phyloP scores from a whole-genome alignment of 495 filamentous ascomycete species.

The Aspergillus sclerotiicarbonarius region DNA sequence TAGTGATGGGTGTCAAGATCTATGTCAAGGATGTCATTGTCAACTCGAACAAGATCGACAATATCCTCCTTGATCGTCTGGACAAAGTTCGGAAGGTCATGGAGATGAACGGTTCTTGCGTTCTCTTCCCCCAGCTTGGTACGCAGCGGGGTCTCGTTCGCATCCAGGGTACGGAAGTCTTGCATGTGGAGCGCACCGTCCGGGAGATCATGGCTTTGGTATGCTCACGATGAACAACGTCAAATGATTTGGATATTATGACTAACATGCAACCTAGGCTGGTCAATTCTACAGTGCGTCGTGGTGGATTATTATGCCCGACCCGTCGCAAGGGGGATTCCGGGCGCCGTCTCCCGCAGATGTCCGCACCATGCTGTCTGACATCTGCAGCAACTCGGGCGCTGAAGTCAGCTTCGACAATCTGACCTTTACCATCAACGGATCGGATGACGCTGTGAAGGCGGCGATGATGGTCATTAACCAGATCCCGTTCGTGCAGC shows the following conservation, averaged over 20 bases:
- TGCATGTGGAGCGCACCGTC: slow-evolving; percentile 91
- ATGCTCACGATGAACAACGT: slow-evolving; percentile 25
- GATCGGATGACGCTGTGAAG: slow-evolving; percentile 94
- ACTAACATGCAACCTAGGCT: slow-evolving; percentile 54
- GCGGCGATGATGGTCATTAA: slow-evolving; percentile 88
- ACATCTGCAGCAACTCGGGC: slow-evolving; percentile 94
- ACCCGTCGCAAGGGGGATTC: slow-evolving; percentile 53
- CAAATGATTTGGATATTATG: slow-evolving; percentile 10
- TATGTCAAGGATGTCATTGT: slow-evolving; percentile 90
- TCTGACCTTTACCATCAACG: slow-evolving; percentile 87
- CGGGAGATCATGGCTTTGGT: slow-evolving; percentile 92
- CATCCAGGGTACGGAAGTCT: slow-evolving; percentile 86
- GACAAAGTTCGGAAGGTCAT: slow-evolving; percentile 98
- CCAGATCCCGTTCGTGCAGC: slow-evolving; percentile 83
- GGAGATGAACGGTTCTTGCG: slow-evolving; percentile 91
- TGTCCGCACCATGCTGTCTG: slow-evolving; percentile 83
- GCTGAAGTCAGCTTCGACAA: slow-evolving; percentile 94
- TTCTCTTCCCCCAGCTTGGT: slow-evolving; percentile 83
- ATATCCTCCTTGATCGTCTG: slow-evolving; percentile 82
- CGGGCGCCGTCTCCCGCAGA: slow-evolving; percentile 73
- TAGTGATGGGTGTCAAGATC: slow-evolving; percentile 73
- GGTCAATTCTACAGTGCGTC: slow-evolving; percentile 97
- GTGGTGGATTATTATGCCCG: slow-evolving; percentile 87
- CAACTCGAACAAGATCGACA: slow-evolving; percentile 86
- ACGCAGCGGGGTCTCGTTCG: slow-evolving; percentile 76